A percentile compares a stretch with the other conserved stretches of the same genome.
Evolutionary conservation across 148 eudicot genomes (phyloP).

Genomic region (Dianthus caryophyllus): DNA sequence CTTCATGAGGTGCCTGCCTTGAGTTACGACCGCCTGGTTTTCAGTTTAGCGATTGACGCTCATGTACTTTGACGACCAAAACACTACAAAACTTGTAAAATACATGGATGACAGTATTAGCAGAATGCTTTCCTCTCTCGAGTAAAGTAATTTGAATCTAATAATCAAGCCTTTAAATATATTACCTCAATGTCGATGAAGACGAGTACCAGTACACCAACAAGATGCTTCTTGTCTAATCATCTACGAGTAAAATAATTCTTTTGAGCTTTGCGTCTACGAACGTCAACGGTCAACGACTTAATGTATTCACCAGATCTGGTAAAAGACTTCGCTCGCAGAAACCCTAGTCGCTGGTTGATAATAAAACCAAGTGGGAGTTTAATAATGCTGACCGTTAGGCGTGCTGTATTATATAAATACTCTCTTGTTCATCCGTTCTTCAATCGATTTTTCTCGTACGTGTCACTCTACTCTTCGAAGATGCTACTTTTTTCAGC

Average conservation of each 20-base stretch:
- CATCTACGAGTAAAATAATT: neutral
- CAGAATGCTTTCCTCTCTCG: no score
- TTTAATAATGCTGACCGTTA: neutral
- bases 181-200: neutral
- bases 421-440: neutral
- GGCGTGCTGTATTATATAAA: neutral
- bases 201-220: neutral
- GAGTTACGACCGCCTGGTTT: no score
- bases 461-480: neutral
- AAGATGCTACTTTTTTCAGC: neutral
- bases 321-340: neutral
- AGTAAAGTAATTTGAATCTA: no score
- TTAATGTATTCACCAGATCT: neutral
- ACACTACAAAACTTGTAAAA: no score
- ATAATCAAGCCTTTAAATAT: neutral
- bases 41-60: no score
- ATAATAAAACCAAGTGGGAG: neutral
- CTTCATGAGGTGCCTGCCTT: no score
- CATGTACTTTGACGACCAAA: no score
- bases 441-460: neutral
- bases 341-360: neutral
- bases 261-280: neutral
- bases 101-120: no score
- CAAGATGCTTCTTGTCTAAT: neutral
- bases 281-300: neutral